Evolutionary conservation across 257 asterid species (phyloP).

Genomic region (Plantago major): DNA sequence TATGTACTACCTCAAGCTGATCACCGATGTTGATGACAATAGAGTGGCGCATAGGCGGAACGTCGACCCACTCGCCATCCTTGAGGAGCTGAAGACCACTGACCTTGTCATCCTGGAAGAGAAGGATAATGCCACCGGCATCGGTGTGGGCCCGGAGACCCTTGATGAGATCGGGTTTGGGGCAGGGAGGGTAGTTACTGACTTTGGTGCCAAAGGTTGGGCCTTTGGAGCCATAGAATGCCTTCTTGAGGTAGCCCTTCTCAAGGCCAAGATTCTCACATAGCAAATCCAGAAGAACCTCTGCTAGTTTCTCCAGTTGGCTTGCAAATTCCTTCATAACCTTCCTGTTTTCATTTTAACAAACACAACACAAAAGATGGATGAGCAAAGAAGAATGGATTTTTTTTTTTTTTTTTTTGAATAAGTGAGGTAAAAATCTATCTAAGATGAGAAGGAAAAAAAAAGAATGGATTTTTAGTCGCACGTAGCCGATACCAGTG

Average conservation of each 20-base stretch:
- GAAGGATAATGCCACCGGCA: conserved; percentile 70
- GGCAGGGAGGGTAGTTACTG: conserved; percentile 72
- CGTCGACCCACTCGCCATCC: conserved; percentile 63
- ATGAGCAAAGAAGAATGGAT: not conserved
- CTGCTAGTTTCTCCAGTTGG: conserved; percentile 57
- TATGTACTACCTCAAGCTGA: conserved; percentile 53
- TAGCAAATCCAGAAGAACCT: conserved; percentile 52
- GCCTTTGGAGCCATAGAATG: conserved; percentile 60
- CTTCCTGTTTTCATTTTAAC: conserved; percentile 29
- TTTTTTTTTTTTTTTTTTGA: too few relatives aligned
- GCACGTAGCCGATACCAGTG: too few relatives aligned
- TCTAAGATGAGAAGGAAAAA: too few relatives aligned
- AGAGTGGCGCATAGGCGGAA: conserved; percentile 74
- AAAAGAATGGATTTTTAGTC: too few relatives aligned
- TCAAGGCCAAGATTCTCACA: conserved; percentile 78
- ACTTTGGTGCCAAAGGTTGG: conserved; percentile 72
- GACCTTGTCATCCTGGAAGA: conserved; percentile 73
- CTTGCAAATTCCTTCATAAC: conserved; percentile 59
- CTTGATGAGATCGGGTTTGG: conserved; percentile 63
- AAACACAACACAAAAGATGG: not conserved
- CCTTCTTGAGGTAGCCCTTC: conserved; percentile 58
- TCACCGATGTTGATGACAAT: conserved; percentile 64
- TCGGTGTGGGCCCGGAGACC: conserved; percentile 80
- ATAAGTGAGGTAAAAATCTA: too few relatives aligned
- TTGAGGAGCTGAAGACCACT: conserved; percentile 76